These are phyloP conservation scores for Mucor plumbeus DNA, from an alignment of 371 early-diverging fungal species.

Conservation along the genomic window DNA sequence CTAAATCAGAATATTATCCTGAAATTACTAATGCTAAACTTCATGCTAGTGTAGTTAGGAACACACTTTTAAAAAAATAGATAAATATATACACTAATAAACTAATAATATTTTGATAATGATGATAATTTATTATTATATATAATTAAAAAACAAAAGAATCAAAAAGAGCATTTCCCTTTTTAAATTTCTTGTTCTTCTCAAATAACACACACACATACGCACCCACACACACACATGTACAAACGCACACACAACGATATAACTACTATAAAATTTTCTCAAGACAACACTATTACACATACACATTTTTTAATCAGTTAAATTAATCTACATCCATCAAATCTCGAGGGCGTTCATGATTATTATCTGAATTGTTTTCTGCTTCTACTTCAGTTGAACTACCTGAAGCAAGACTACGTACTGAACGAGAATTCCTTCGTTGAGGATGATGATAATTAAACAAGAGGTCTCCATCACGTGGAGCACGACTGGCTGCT, in stretches of 20 bases:
- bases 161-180: background rate
- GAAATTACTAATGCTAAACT: slow-evolving; percentile 34
- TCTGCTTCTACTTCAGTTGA: slow-evolving; percentile 44
- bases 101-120: background rate
- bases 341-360: slow-evolving; percentile 29
- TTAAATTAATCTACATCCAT: slow-evolving; percentile 40
- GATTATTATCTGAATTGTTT: slow-evolving; percentile 20
- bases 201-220: background rate
- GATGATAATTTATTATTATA: slow-evolving; percentile 1
- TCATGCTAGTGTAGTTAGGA: slow-evolving; percentile 18
- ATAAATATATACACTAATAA: background rate
- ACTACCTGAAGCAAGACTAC: slow-evolving; percentile 37
- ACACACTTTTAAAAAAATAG: slow-evolving; percentile 6
- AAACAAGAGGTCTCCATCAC: slow-evolving; percentile 30
- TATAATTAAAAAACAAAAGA: background rate
- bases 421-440: slow-evolving; percentile 31
- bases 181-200: background rate
- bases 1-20: slow-evolving; percentile 39
- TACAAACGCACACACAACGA: background rate
- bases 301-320: background rate
- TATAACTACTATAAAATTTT: background rate
- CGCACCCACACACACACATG: background rate
- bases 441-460: slow-evolving; percentile 30
- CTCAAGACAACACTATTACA: background rate
- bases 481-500: slow-evolving; percentile 9